Evolutionary conservation across 1,139 yeast species (phyloP), one percentile per base, ranked within the genome.

Genomic region (Scheffersomyces cryptocercus): DNA sequence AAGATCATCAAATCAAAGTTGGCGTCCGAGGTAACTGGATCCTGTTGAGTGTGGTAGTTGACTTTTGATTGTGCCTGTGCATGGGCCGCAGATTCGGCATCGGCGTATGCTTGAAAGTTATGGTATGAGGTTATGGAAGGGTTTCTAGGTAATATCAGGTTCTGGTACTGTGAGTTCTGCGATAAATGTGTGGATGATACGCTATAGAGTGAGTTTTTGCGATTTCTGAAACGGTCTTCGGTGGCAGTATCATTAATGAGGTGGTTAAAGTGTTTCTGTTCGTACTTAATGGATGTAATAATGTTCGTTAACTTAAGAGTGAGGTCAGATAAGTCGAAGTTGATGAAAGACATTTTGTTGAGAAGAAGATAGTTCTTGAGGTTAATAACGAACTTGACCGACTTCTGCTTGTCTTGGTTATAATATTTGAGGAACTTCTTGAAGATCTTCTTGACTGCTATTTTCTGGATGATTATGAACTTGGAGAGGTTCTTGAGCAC

Each of bases 361-460:
- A 63, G 59, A 28, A 68, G 60, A 30, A 82, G 59, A 37, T 64
- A 65, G 20, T 67, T 59, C 44, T 66, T 65, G 36, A 73, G 54
- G 14, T 68, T 66, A 40, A 69, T 59, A 5, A 79, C 64, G 30
- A 78, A 67, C 29, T 69, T 69, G 28, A 63, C 55, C 31, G 77
- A 72, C 38, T 63, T 68, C 62, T 49, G 70, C 61, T 31, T 62
- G 48, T 55, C 66, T 57, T 30, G 64, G 58, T 45, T 51, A 42
- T 64, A 81, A 68, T 89, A 82, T 59, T 88, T 88, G 37, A 78
- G 58, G 59, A 87, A 85, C 63, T 90, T 89, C 66, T 90, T 90
- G 54, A 89, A 73, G 44, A 90, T 77, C 65, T 91, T 91, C 51
- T 87, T 75, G 39, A 88, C 72, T 4, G 95, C 97, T 3, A 90